Evolutionary conservation across 225 moss, liverwort and hornwort genomes (phyloP).

Genomic region (Thuidium tamariscinum): DNA sequence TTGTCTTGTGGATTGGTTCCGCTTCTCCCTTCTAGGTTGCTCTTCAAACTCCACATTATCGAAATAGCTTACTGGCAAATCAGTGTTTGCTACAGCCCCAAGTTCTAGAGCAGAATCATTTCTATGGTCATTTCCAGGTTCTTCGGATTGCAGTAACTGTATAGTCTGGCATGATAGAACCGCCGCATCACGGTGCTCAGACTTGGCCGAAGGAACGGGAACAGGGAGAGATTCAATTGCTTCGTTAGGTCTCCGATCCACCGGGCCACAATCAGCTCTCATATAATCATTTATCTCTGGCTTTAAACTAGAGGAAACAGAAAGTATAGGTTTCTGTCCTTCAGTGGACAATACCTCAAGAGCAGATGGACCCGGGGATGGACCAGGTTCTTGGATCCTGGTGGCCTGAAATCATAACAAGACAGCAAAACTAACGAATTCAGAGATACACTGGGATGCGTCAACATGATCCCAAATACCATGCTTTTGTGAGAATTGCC

Average conservation of each 20-base stretch:
- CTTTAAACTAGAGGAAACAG: not conserved
- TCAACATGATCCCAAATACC: not conserved
- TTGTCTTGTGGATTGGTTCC: slow-evolving; percentile 34
- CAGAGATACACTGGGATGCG: not conserved
- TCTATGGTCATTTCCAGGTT: not conserved
- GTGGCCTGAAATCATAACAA: slow-evolving; percentile 21
- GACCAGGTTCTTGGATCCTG: not conserved
- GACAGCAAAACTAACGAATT: not conserved
- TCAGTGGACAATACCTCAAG: not conserved
- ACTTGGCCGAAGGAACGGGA: slow-evolving; percentile 2
- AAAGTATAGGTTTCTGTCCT: slow-evolving; percentile 2
- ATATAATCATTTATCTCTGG: not conserved
- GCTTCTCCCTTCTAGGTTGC: slow-evolving; percentile 36
- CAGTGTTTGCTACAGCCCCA: not conserved
- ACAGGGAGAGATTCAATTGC: not conserved
- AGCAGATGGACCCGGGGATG: slow-evolving; percentile 1
- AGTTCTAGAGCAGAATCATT: not conserved
- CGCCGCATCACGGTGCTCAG: slow-evolving; percentile 8
- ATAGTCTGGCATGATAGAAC: not conserved
- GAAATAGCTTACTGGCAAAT: slow-evolving; percentile 35
- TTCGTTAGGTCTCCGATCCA: not conserved
- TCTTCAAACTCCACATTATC: slow-evolving; percentile 24
- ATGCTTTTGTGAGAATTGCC: not conserved
- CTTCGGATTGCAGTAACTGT: not conserved
- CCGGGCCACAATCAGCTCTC: slow-evolving; percentile 1